Base-by-base conservation (phyloP, 31 red algal genomes). In the Pterothamnion heteromorphum region DNA sequence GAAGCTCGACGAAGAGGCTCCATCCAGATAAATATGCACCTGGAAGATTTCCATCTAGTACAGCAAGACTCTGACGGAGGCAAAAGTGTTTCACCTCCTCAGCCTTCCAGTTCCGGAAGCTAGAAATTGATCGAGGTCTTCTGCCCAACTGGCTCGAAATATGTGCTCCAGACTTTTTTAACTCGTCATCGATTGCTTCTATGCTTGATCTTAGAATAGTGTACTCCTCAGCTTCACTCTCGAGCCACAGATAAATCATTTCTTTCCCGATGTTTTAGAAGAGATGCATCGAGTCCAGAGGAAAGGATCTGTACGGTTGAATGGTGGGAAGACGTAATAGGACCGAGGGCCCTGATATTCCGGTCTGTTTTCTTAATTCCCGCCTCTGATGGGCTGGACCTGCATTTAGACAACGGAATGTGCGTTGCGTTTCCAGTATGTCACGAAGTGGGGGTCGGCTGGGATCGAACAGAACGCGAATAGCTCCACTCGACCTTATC, bases 211-310 rank as follows among this genome's bases (percentile, higher is more conserved):
- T 22, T 22, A 3, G 4, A 21, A 86, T 64, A 0, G 21, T 36
- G 78, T 72, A 92, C 0, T 20, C 35, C 38, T 92, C 80, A 1
- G 36, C 80, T 0, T 14, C 4, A 9, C 36, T 24, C 3, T 23
- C 34, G 4, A 86, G 14, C 43, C 80, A 84, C 31, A 64, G 9
- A 32, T 44, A 37, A 31, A 86, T 71, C 20, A 72, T 57, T n/a
- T 86, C 80, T 57, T 86, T 86, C 5, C 80, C 80, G 74, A 84
- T 72, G 80, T 84, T 92, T 5, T 92, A 86, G 43, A 92, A 86
- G 0, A 86, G 0, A 26, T 92, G 78, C 80, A 92, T 92, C 14
- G 74, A 74, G 28, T 92, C 80, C 23, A 41, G 76, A 71, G 80
- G 91, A 74, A 86, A 86, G 41, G 91, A 86, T 41, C 22, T 24